Conservation (phyloP, 352 stramenopile genomes). For the Pythium inflatum region DNA sequence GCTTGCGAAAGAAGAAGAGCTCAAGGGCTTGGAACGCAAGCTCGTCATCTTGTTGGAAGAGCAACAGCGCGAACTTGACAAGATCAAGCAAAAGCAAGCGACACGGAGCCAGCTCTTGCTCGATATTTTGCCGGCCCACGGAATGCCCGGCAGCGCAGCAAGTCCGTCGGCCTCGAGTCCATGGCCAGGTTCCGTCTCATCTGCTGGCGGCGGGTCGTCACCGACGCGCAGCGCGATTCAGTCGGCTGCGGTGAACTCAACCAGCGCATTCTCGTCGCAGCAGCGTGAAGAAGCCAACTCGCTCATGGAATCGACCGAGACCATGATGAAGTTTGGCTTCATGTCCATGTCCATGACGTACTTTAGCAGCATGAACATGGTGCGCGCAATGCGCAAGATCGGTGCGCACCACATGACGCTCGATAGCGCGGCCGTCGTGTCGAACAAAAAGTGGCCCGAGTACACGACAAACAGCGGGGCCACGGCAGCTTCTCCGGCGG, state of each 20-base stretch:
- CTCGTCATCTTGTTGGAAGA: slow-evolving; percentile 94
- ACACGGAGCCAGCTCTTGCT: slow-evolving; percentile 54
- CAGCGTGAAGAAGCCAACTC: slow-evolving; percentile 90
- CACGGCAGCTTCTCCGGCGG: slow-evolving; percentile 80
- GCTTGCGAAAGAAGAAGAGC: slow-evolving; percentile 92
- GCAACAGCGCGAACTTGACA: slow-evolving; percentile 93
- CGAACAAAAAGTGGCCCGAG: slow-evolving; percentile 66
- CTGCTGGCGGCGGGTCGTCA: background rate
- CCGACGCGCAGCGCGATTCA: slow-evolving; percentile 22
- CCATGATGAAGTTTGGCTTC: slow-evolving; percentile 97
- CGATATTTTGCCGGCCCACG: slow-evolving; percentile 39
- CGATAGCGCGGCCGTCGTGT: slow-evolving; percentile 82
- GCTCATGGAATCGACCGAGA: slow-evolving; percentile 94
- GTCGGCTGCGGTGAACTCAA: slow-evolving; percentile 23
- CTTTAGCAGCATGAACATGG: slow-evolving; percentile 95
- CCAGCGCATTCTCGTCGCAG: slow-evolving; percentile 59
- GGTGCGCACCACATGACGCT: slow-evolving; percentile 93
- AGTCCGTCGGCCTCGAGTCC: slow-evolving; percentile 36
- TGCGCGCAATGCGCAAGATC: slow-evolving; percentile 93
- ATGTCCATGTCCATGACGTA: slow-evolving; percentile 96
- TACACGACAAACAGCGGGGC: slow-evolving; percentile 89
- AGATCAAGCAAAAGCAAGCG: slow-evolving; percentile 83
- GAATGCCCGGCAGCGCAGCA: background rate
- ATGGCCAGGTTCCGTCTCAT: slow-evolving; percentile 3
- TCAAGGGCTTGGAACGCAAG: slow-evolving; percentile 92